A percentile compares a stretch with the other conserved stretches of the same genome.
Evolutionary conservation across 345 rosid genomes (phyloP).

Genomic region (Nephelium lappaceum): DNA sequence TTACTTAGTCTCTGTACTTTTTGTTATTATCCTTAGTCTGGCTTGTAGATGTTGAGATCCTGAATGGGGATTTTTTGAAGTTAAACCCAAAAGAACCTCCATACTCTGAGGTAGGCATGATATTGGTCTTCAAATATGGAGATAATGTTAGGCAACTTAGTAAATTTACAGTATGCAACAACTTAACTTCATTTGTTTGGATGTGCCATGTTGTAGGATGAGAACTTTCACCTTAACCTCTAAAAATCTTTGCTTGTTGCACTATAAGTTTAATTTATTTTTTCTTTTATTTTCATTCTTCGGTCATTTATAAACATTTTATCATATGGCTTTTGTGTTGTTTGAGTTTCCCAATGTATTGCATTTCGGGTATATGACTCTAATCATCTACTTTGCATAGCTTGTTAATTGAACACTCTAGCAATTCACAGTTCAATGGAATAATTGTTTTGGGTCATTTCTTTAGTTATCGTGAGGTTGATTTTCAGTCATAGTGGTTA

Average conservation of each 20-base stretch:
- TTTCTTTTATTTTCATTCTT: too few species aligned
- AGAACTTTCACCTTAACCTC: background rate
- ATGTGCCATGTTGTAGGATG: background rate
- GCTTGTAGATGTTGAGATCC: constrained; percentile 56
- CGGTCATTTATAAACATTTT: too few species aligned
- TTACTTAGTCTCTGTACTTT: constrained; percentile 1
- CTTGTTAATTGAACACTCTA: background rate
- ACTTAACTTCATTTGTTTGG: background rate
- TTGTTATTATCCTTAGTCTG: constrained; percentile 36
- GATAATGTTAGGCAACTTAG: background rate
- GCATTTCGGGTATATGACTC: too few species aligned
- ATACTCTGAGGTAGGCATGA: constrained; percentile 55
- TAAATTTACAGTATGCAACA: background rate
- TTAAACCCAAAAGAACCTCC: constrained; percentile 61
- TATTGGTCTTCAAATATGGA: background rate
- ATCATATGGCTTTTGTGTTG: too few species aligned
- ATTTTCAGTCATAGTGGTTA: background rate
- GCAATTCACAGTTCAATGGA: background rate
- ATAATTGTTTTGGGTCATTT: background rate
- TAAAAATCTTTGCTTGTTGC: too few species aligned
- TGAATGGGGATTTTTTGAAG: constrained; percentile 70
- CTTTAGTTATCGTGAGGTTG: background rate
- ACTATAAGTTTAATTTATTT: background rate
- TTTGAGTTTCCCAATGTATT: too few species aligned
- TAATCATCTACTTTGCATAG: background rate